These are phyloP conservation scores for Saccharomycopsis crataegensis DNA, from an alignment of 1,139 yeast species.

Conservation along the genomic window DNA sequence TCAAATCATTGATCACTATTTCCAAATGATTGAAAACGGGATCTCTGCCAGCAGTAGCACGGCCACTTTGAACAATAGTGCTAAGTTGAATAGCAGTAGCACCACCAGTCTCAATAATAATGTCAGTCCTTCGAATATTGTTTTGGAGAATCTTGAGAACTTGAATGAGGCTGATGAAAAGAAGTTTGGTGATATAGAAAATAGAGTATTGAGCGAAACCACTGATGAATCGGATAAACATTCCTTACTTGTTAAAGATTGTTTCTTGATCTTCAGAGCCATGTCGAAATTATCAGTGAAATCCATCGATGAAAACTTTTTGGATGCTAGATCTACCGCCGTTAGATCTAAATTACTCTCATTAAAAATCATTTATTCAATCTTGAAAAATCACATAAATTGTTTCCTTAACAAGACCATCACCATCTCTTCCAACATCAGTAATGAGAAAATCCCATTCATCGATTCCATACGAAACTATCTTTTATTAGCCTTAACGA, in stretches of 20 bases:
- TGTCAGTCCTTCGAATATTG: neutral
- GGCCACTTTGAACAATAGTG: neutral
- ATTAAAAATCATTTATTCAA: constrained; percentile 79
- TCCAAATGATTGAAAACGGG: constrained; percentile 12
- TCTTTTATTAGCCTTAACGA: constrained; percentile 70
- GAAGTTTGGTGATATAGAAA: constrained; percentile 41
- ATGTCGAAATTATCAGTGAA: constrained; percentile 91
- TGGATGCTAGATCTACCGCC: constrained; percentile 86
- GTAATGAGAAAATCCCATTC: constrained; percentile 56
- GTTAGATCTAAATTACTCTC: constrained; percentile 88
- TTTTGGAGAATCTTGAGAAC: constrained; percentile 40
- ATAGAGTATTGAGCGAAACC: constrained; percentile 24
- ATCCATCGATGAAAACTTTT: constrained; percentile 58
- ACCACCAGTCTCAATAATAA: neutral
- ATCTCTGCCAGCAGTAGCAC: neutral
- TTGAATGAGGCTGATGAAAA: constrained; percentile 48
- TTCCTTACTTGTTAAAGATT: constrained; percentile 77
- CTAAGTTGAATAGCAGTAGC: neutral
- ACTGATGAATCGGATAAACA: constrained; percentile 40
- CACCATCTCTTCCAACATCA: constrained; percentile 48
- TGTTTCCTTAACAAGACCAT: constrained; percentile 65
- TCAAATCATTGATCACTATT: constrained; percentile 63
- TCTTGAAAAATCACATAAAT: constrained; percentile 77
- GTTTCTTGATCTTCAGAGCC: constrained; percentile 85
- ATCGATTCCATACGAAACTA: constrained; percentile 82